Conservation (phyloP, 2,329 filamentous ascomycete species). For the Verticillium alfalfae region DNA sequence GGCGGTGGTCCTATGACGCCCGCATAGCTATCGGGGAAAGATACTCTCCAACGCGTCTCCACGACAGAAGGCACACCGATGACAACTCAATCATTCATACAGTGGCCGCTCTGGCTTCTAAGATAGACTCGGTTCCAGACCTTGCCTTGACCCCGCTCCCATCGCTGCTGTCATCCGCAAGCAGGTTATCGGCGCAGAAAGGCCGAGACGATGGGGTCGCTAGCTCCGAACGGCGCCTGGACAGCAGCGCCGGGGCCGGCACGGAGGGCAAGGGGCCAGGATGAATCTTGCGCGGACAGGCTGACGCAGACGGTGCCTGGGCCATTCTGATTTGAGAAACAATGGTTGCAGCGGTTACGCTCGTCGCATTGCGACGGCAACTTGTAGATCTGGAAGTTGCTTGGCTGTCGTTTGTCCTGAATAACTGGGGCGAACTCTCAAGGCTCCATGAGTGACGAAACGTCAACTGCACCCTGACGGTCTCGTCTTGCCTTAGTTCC, state of each 20-base stretch:
- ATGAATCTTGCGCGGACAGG: background rate
- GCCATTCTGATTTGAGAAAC: background rate
- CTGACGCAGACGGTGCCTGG: background rate
- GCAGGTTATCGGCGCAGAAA: background rate
- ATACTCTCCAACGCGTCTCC: background rate
- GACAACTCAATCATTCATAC: background rate
- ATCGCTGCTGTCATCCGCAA: background rate
- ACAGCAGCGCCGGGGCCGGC: background rate
- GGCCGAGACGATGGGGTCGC: background rate
- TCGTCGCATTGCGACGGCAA: background rate
- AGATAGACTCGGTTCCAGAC: background rate
- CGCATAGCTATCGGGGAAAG: background rate
- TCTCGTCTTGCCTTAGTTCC: background rate
- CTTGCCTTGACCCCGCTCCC: background rate
- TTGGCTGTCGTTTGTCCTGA: background rate
- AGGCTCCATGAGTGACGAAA: background rate
- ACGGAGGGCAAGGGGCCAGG: background rate
- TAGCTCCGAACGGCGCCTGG: background rate
- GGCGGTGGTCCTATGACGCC: background rate
- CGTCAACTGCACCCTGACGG: background rate
- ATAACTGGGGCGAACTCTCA: background rate
- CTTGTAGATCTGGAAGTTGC: background rate
- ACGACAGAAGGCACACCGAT: background rate
- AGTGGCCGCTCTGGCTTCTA: background rate
- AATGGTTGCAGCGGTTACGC: background rate